These are phyloP conservation scores for Dactylorhiza incarnata DNA, from an alignment of 106 monocot species.

Conservation along the genomic window DNA sequence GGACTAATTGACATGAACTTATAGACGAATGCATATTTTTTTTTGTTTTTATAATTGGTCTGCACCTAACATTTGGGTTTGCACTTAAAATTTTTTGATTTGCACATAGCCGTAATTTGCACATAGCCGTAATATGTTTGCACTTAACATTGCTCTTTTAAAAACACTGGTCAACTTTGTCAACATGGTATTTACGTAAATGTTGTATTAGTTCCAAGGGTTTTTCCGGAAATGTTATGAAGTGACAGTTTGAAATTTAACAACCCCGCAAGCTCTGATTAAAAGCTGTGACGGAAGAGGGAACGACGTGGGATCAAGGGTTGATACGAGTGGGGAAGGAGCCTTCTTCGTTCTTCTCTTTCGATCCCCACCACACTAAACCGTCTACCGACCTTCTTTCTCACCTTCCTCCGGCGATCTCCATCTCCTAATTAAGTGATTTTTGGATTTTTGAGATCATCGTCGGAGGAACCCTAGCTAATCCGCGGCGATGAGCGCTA, in stretches of 20 bases:
- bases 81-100: too few relatives aligned
- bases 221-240: background rate
- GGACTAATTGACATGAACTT: too few relatives aligned
- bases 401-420: background rate
- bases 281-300: background rate
- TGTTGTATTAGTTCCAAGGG: too few relatives aligned
- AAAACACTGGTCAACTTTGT: too few relatives aligned
- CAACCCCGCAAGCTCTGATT: background rate
- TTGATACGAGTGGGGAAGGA: background rate
- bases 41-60: too few relatives aligned
- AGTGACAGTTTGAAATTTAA: background rate
- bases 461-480: constrained; percentile 2
- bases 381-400: background rate
- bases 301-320: constrained; percentile 3
- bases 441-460: background rate
- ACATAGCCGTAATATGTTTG: too few relatives aligned
- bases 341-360: constrained; percentile 2
- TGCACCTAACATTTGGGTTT: too few relatives aligned
- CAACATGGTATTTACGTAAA: too few relatives aligned
- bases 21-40: too few relatives aligned
- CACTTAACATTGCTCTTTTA: too few relatives aligned
- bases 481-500: constrained; percentile 28
- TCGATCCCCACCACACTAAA: background rate
- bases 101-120: too few relatives aligned
- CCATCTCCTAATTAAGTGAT: background rate